Conservation (phyloP, 208 protist species). For the Phytomonas sp. region DNA sequence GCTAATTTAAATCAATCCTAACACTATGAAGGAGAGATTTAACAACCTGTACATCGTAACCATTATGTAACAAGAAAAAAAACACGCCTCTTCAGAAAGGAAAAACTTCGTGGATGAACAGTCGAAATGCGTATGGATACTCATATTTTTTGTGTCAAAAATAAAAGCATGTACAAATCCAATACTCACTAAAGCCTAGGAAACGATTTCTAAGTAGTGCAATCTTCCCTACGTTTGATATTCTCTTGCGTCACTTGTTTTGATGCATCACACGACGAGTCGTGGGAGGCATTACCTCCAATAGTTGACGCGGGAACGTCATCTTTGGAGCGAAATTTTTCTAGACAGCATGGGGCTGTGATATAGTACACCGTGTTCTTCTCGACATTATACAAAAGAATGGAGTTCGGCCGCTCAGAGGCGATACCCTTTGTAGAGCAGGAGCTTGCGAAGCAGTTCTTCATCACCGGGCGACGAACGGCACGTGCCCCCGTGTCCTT, state of each 20-base stretch:
- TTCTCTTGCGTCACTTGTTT: not conserved
- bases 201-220: not conserved
- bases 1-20: conserved; percentile 9
- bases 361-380: conserved; percentile 48
- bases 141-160: not conserved
- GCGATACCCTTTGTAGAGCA: conserved; percentile 30
- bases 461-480: conserved; percentile 23
- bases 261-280: not conserved
- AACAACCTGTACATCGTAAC: not conserved
- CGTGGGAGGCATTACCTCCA: conserved; percentile 5
- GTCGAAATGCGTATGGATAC: not conserved
- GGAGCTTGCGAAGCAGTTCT: conserved; percentile 48
- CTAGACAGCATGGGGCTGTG: conserved; percentile 4
- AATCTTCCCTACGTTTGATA: not conserved
- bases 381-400: conserved; percentile 40
- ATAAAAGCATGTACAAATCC: not conserved
- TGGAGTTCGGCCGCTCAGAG: conserved; percentile 10
- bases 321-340: not conserved
- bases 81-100: conserved; percentile 7
- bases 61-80: conserved; percentile 4
- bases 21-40: conserved; percentile 2
- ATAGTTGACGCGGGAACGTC: conserved; percentile 25
- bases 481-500: not conserved
- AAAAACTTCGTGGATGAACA: not conserved
- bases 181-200: not conserved